These are phyloP conservation scores for Heterobasidion annosum DNA, from an alignment of 1,284 basidiomycete species.

Conservation along the genomic window DNA sequence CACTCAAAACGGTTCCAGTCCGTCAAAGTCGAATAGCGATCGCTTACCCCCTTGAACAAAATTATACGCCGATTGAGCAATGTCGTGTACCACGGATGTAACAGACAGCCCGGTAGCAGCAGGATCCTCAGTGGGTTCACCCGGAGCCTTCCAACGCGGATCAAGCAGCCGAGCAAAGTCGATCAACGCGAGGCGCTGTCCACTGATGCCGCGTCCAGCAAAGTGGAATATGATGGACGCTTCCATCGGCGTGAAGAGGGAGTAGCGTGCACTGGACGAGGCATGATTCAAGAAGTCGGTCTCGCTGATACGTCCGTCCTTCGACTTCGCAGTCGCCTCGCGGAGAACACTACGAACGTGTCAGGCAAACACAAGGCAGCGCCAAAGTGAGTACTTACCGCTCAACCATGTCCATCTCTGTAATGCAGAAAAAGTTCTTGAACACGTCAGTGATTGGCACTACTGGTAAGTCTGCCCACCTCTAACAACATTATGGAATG, in stretches of 20 bases:
- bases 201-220: conserved; percentile 67
- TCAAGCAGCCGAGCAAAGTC: conserved; percentile 91
- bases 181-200: conserved; percentile 65
- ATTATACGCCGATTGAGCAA: conserved; percentile 71
- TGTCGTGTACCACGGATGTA: conserved; percentile 35
- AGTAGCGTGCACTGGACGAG: conserved; percentile 75
- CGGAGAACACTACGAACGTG: conserved; percentile 54
- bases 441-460: conserved; percentile 1
- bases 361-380: neutral
- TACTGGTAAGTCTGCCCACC: conserved; percentile 32
- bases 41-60: conserved; percentile 80
- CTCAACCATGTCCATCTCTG: conserved; percentile 95
- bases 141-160: conserved; percentile 71
- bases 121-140: conserved; percentile 28
- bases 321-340: conserved; percentile 82
- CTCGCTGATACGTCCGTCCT: conserved; percentile 87
- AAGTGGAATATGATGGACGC: conserved; percentile 95
- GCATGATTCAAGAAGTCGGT: conserved; percentile 74
- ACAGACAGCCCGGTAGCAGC: conserved; percentile 7
- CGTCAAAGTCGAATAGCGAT: neutral
- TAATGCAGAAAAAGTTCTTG: conserved; percentile 9
- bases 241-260: conserved; percentile 93
- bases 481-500: conserved; percentile 90
- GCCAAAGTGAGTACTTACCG: conserved; percentile 34
- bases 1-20: neutral